A percentile compares a stretch with the other conserved stretches of the same genome.
phyloP scores from a whole-genome alignment of 2,329 filamentous ascomycete species.

The Paracorniculantispora psalliotae region DNA sequence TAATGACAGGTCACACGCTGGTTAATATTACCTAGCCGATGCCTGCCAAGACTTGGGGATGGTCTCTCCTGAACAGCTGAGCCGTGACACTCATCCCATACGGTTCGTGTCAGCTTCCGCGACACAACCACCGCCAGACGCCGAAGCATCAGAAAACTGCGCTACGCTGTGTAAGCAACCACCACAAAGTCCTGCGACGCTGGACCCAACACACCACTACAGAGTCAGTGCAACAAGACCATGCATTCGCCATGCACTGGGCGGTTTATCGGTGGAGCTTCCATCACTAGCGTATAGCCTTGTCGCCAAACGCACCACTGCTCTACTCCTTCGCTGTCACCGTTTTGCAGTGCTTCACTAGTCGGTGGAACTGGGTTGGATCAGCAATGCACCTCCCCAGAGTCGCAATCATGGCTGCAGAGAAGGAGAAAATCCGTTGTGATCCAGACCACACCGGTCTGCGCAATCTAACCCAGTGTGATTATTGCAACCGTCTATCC shows the following conservation, averaged over 20 bases:
- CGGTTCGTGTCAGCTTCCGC: not conserved
- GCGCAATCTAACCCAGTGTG: not conserved
- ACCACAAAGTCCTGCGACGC: not conserved
- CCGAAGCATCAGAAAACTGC: not conserved
- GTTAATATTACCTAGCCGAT: not conserved
- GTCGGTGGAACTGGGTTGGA: not conserved
- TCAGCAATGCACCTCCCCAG: conserved; percentile 3
- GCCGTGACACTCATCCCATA: not conserved
- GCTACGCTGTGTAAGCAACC: conserved; percentile 1
- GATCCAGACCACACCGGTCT: conserved; percentile 2
- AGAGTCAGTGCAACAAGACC: not conserved
- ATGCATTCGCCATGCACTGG: not conserved
- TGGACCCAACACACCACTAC: not conserved
- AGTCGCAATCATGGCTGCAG: conserved; percentile 2
- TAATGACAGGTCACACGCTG: conserved; percentile 12
- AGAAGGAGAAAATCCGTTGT: not conserved
- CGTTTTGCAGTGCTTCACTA: conserved; percentile 4
- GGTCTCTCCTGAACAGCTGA: not conserved
- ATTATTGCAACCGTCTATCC: conserved; percentile 3
- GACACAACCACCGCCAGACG: not conserved
- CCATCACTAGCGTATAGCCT: conserved; percentile 1
- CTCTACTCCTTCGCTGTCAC: not conserved
- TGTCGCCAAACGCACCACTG: not conserved
- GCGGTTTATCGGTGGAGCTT: conserved; percentile 1
- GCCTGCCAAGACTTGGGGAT: conserved; percentile 3